Base-by-base conservation (phyloP, 805 yeast species). In the Candida orba region DNA sequence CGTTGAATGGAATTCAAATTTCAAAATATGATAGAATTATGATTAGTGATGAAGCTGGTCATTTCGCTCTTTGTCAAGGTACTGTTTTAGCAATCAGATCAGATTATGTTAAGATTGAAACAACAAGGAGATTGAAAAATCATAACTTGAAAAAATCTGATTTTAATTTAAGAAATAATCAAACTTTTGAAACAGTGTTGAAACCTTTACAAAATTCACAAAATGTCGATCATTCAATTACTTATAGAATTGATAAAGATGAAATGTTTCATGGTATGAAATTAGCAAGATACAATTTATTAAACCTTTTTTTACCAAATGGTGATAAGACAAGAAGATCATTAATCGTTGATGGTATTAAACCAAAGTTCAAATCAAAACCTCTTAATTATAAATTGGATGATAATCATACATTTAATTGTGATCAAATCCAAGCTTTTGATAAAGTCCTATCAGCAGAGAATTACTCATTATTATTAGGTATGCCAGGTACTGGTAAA, bases 401-500 rank as follows among this genome's bases (percentile, higher is more conserved):
- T 4, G 17, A 33, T 5, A 42, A 47, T 7, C 43, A 55, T 13
- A 42, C 55, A 0, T 78, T 86, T 52, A 93, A 93, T 54, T 55
- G 59, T 0, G 95, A 88, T 54, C 99, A 93, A 57, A 47, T 67
- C 5, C 52, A 44, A 3, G 98, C 97, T 0, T 70, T 93, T 33
- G 73, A 78, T 14, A 75, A 71, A 46, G 86, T 81, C 0, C 58
- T 88, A 39, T 61, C 71, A 14, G 73, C 93, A 0, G 59, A 79
- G 42, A 95, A 90, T 58, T 93, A 86, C 57, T 71, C 90, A 4
- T 68, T 93, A 53, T 75, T 93, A 17, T 65, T 91, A 47, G 99
- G 99, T 0, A 93, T 93, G 99, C 99, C 99, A 0, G 99, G 99
- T 4, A 93, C 98, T 0, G 99, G 96, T 9, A 88, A 88, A 57